These are phyloP conservation scores for Exophiala sideris DNA, from an alignment of 2,329 filamentous ascomycete species.

Conservation along the genomic window DNA sequence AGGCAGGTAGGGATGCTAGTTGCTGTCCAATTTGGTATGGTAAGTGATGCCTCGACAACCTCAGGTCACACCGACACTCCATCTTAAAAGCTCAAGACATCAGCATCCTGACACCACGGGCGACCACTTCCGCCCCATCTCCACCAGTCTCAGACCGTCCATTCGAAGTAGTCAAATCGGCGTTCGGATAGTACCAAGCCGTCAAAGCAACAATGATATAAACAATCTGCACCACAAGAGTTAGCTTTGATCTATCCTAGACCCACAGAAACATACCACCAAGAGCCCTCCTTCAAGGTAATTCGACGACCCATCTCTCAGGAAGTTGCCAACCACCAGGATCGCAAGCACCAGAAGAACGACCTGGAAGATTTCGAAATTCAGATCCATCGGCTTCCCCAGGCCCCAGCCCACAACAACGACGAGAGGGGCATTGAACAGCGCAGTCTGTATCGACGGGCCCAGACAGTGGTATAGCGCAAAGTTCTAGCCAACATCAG, in stretches of 20 bases:
- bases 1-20: too few relatives aligned
- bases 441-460: slow-evolving; percentile 81
- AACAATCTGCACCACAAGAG: slow-evolving; percentile 35
- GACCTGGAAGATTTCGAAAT: slow-evolving; percentile 85
- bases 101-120: slow-evolving; percentile 14
- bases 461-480: slow-evolving; percentile 82
- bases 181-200: slow-evolving; percentile 61
- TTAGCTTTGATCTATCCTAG: not conserved
- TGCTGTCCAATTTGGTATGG: too few relatives aligned
- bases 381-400: slow-evolving; percentile 66
- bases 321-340: slow-evolving; percentile 80
- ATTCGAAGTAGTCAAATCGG: slow-evolving; percentile 30
- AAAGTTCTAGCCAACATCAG: slow-evolving; percentile 56
- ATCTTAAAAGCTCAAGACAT: slow-evolving; percentile 4
- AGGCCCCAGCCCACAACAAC: slow-evolving; percentile 82
- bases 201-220: slow-evolving; percentile 62
- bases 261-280: slow-evolving; percentile 48
- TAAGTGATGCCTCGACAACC: too few relatives aligned
- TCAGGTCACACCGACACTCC: not conserved
- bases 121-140: slow-evolving; percentile 11
- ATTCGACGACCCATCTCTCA: slow-evolving; percentile 84
- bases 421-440: slow-evolving; percentile 80
- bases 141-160: slow-evolving; percentile 9
- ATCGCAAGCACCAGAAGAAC: slow-evolving; percentile 78
- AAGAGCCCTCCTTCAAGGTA: slow-evolving; percentile 84